phyloP scores from a whole-genome alignment of 441 rosid species.

The Populus trichocarpa region DNA sequence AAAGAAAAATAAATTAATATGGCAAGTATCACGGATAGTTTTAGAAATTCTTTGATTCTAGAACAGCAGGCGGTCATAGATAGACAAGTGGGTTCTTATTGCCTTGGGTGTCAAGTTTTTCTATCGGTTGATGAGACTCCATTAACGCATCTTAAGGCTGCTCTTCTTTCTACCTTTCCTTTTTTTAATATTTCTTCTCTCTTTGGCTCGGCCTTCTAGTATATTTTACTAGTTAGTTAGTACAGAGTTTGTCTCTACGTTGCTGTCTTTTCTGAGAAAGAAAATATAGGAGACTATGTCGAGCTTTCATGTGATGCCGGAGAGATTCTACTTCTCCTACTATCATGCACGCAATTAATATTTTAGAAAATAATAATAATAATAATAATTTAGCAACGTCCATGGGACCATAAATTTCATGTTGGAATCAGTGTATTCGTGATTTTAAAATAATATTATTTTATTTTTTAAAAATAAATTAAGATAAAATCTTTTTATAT shows the following conservation, averaged over 20 bases:
- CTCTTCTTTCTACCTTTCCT: background rate
- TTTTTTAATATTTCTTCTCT: background rate
- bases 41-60: background rate
- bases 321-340: no score
- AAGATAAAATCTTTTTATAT: no score
- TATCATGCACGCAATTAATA: no score
- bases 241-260: background rate
- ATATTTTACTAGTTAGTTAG: background rate
- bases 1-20: background rate
- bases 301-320: no score
- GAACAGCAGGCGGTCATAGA: constrained; percentile 6
- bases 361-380: no score
- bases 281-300: no score
- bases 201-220: background rate
- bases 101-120: background rate
- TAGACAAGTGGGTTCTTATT: background rate
- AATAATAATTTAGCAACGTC: no score
- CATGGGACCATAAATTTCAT: no score
- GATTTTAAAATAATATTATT: no score
- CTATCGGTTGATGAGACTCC: background rate
- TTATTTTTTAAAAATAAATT: no score
- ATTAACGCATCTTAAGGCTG: no score
- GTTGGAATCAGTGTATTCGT: no score
- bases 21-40: background rate
- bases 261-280: background rate